Conservation (phyloP, 2,329 filamentous ascomycete genomes). For the Aspergillus clavatus region DNA sequence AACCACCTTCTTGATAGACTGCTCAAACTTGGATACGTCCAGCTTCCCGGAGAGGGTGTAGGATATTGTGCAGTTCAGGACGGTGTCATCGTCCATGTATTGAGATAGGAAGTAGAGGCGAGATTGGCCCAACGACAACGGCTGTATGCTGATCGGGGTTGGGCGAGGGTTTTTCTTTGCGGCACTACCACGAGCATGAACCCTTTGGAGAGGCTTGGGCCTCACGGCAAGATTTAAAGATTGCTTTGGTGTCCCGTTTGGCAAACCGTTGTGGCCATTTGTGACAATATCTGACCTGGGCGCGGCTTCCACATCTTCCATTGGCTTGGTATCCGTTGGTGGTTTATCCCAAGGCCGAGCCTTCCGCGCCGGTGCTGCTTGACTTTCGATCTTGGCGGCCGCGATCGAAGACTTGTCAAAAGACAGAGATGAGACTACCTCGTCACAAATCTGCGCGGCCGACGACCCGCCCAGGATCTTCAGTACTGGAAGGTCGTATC, state of each 20-base stretch:
- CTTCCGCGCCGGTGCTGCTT: slow-evolving; percentile 4
- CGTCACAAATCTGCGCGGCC: slow-evolving; percentile 1
- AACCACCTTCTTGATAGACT: slow-evolving; percentile 15
- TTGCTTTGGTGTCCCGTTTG: background rate
- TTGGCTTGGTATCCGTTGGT: slow-evolving; percentile 1
- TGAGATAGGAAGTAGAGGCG: slow-evolving; percentile 7
- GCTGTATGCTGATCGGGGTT: background rate
- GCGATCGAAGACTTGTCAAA: background rate
- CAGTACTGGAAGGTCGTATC: slow-evolving; percentile 40
- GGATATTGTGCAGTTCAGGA: slow-evolving; percentile 17
- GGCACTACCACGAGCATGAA: background rate
- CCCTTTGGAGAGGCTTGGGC: background rate
- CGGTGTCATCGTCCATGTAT: slow-evolving; percentile 20
- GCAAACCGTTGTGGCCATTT: background rate
- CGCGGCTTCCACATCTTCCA: background rate
- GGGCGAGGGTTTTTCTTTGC: slow-evolving; percentile 2
- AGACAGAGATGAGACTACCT: slow-evolving; percentile 5
- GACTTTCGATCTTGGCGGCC: slow-evolving; percentile 1
- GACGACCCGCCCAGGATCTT: slow-evolving; percentile 47
- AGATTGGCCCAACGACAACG: slow-evolving; percentile 4
- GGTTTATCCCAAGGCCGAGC: slow-evolving; percentile 4
- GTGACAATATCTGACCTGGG: background rate
- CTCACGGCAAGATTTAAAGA: background rate
- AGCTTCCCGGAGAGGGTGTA: slow-evolving; percentile 20
- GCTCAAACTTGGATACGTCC: slow-evolving; percentile 11